Conservation (phyloP, 2,329 filamentous ascomycete species). For the Exserohilum turcica region DNA sequence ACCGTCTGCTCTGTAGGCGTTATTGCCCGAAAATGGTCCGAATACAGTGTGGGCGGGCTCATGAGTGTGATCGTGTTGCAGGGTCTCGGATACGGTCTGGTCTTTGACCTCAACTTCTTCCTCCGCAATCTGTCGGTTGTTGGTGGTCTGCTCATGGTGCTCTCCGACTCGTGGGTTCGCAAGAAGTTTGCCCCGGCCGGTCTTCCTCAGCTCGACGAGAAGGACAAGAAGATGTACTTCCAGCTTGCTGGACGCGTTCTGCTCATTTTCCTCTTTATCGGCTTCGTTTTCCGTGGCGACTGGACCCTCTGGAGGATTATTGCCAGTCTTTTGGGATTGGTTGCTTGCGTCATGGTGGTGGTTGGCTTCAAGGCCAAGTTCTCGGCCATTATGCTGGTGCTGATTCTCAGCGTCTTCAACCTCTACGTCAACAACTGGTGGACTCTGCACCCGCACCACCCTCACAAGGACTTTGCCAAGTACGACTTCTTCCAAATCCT, state of each 20-base stretch:
- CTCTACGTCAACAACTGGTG: constrained; percentile 99
- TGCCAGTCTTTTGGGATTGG: constrained; percentile 81
- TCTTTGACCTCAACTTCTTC: constrained; percentile 99
- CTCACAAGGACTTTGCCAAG: constrained; percentile 99
- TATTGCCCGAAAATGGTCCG: constrained; percentile 89
- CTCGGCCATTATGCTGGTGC: constrained; percentile 91
- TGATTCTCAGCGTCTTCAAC: constrained; percentile 96
- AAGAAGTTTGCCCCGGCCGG: constrained; percentile 97
- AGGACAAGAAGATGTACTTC: constrained; percentile 99
- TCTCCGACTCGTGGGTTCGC: constrained; percentile 96
- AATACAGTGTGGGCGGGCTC: constrained; percentile 88
- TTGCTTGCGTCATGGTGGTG: constrained; percentile 97
- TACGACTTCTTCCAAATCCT: constrained; percentile 99
- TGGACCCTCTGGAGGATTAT: constrained; percentile 89
- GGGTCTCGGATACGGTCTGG: constrained; percentile 93
- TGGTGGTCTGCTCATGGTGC: constrained; percentile 95
- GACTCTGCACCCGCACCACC: constrained; percentile 98
- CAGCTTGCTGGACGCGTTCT: constrained; percentile 95
- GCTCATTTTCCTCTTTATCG: constrained; percentile 95
- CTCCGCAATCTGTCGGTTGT: constrained; percentile 97
- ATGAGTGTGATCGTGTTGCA: constrained; percentile 90
- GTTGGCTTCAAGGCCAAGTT: constrained; percentile 99
- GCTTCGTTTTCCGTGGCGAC: constrained; percentile 92
- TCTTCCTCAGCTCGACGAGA: constrained; percentile 92
- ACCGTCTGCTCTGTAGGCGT: constrained; percentile 78